These are phyloP conservation scores for Evernia prunastri DNA, from an alignment of 495 filamentous ascomycete genomes.

Conservation along the genomic window DNA sequence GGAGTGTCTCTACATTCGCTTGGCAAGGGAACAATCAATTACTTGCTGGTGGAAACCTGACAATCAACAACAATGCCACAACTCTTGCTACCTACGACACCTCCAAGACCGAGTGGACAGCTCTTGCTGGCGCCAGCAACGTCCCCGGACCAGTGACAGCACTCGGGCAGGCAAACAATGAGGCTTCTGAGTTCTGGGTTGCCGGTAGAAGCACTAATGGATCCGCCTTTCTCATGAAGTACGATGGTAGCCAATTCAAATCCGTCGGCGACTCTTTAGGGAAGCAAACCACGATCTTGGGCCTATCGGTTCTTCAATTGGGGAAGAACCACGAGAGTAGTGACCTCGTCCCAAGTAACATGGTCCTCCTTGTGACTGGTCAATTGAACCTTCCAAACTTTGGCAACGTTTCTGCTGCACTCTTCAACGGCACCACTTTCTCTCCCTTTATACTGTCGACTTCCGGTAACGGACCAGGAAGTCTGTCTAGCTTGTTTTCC, in stretches of 20 bases:
- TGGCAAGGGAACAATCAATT: constrained; percentile 68
- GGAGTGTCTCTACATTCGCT: constrained; percentile 60
- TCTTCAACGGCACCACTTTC: constrained; percentile 76
- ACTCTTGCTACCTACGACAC: constrained; percentile 70
- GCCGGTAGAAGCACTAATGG: constrained; percentile 61
- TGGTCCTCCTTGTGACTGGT: constrained; percentile 77
- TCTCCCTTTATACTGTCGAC: constrained; percentile 74
- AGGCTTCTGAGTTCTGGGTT: constrained; percentile 69
- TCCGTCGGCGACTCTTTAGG: constrained; percentile 53
- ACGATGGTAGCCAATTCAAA: constrained; percentile 56
- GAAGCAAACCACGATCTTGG: constrained; percentile 59
- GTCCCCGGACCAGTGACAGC: constrained; percentile 76
- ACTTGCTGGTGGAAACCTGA: constrained; percentile 71
- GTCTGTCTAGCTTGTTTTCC: constrained; percentile 71
- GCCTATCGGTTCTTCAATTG: constrained; percentile 72
- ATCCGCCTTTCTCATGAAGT: constrained; percentile 70
- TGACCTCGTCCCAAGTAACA: constrained; percentile 54
- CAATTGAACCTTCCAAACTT: constrained; percentile 66
- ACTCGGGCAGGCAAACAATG: constrained; percentile 61
- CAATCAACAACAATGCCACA: constrained; percentile 53
- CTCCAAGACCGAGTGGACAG: constrained; percentile 54
- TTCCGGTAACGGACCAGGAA: constrained; percentile 57
- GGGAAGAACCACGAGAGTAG: constrained; percentile 57
- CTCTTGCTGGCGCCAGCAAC: constrained; percentile 48
- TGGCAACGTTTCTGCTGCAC: constrained; percentile 77